Evolutionary conservation across 2,329 filamentous ascomycete genomes (phyloP).

Genomic region (Domatiomyces catenatus): DNA sequence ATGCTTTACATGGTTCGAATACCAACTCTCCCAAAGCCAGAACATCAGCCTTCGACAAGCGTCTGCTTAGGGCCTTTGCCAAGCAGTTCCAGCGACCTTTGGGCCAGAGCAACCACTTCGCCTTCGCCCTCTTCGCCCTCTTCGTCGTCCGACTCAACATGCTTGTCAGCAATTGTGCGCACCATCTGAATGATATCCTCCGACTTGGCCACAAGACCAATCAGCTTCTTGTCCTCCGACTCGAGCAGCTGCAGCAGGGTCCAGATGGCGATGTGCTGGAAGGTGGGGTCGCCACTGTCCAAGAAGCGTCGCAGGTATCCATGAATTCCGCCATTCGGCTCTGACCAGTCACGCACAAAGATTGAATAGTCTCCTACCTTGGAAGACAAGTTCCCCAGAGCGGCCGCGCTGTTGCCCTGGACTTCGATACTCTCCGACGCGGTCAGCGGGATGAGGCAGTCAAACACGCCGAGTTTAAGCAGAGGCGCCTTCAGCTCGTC

Average conservation of each 20-base stretch:
- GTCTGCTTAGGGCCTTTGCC: slow-evolving; percentile 60
- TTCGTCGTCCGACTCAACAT: slow-evolving; percentile 73
- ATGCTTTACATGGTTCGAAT: not conserved
- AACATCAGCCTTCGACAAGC: slow-evolving; percentile 58
- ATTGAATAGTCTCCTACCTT: slow-evolving; percentile 97
- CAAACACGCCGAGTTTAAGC: slow-evolving; percentile 82
- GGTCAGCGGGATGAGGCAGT: slow-evolving; percentile 87
- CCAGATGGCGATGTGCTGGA: slow-evolving; percentile 99
- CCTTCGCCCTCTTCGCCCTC: slow-evolving; percentile 80
- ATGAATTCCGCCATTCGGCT: slow-evolving; percentile 86
- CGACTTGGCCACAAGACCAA: slow-evolving; percentile 74
- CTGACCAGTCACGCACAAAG: slow-evolving; percentile 85
- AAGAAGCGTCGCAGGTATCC: slow-evolving; percentile 89
- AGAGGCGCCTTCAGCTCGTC: slow-evolving; percentile 90
- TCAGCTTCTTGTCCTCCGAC: slow-evolving; percentile 80
- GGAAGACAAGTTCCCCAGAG: slow-evolving; percentile 85
- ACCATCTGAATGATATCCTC: slow-evolving; percentile 88
- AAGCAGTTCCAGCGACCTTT: slow-evolving; percentile 74
- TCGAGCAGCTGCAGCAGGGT: slow-evolving; percentile 89
- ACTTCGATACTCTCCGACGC: slow-evolving; percentile 94
- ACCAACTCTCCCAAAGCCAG: not conserved
- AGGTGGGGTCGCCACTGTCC: slow-evolving; percentile 85
- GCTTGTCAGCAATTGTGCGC: slow-evolving; percentile 75
- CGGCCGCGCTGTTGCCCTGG: slow-evolving; percentile 93
- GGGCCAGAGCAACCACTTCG: slow-evolving; percentile 81